Evolutionary conservation across 148 eudicot species (phyloP), one percentile per base, ranked within the genome.

Genomic region (Rhododendron henanense): DNA sequence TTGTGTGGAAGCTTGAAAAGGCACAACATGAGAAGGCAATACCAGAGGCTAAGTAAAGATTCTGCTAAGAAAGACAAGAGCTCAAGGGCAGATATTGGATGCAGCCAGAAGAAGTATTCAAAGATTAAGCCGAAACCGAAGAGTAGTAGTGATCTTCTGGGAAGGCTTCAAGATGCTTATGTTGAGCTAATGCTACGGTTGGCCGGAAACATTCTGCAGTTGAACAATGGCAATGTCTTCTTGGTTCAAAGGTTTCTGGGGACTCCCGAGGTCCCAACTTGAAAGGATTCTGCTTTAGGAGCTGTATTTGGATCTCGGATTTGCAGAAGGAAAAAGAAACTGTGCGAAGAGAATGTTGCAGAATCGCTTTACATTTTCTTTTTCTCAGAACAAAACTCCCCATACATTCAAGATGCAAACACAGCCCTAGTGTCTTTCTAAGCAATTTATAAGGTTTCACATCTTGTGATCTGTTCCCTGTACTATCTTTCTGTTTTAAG

Each of bases 91-190:
- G 48, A 78, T 10, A 23, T 2, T 23, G 51, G 51, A 18, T 23
- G 31, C 81, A 35, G 79, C 31, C 55, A 39, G 48, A 41, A 41
- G 5, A 76, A 76, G 79, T 76, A 76, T 39, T 39, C 79, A 41
- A 76, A 41, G 50, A 39, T 39, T 21, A 39, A 18, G 51, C 51
- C 14, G 18, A 9, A 45, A 44, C 5, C 81, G 13, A 44, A 39
- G 48, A 21, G 21, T 19, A 9, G 79, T 45, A 21, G 79, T 45
- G 1, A 44, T n/a, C 31, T 78, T 41, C 4, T 45, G 55, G 51
- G 15, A 78, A 78, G 53, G 81, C 28, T 78, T 78, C 81, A 45
- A 78, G 81, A 78, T n/a, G 15, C 81, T 78, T 78, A 45, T 41
- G 79, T 77, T 18, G 79, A 41, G n/a, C 21, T 77, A 39, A 77